Evolutionary conservation across 371 early-diverging fungal species (phyloP), one percentile per base, ranked within the genome.

Genomic region (Entomophthora muscae): DNA sequence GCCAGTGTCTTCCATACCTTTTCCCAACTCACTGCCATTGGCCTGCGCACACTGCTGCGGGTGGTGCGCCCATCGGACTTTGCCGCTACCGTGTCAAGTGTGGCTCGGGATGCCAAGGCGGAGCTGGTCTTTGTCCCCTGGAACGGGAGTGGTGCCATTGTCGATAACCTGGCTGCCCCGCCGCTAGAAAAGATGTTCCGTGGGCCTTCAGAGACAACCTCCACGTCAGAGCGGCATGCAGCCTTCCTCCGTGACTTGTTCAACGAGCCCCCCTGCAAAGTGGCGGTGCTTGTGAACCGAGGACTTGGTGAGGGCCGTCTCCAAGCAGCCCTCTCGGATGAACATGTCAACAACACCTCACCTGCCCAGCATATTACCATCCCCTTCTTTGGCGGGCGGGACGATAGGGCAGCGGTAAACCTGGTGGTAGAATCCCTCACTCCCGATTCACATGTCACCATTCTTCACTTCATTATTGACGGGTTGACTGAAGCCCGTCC

Each of bases 1-100:
- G 69, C 90, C 62, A 79, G 76, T 42, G 83, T 88, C 42, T 77
- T 91, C 66, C 72, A 83, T 5, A 80, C 90, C 0, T 88, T 89
- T 73, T 80, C 80, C 2, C 78, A 74, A 22, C 70, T 89, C 21
- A 80, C 77, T 65, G 72, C 78, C 17, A 70, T 88, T 53, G 71
- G 70, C 0, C 72, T 79, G 27, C 66, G 74, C 3, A 63, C 76
- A 10, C 62, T 66, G 21, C 61, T 82, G 52, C 30, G 61, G 24
- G 65, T 77, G 23, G 64, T 65, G 5, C 63, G 71, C 22, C 64
- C 66, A 21, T 67, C 72, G 26, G 76, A 77, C 29, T 83, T 80
- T 68, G 73, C 77, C 27, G 70, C 71, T 5, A 71, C 71, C 57
- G 72, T 84, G n/a, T 54, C 71, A 0, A 69, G 69, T 5, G 68